Percentiles rank a stretch among this genome's conserved stretches.
Evolutionary conservation across 306 rosid species (phyloP).

Genomic region (Lathyrus aphaca): DNA sequence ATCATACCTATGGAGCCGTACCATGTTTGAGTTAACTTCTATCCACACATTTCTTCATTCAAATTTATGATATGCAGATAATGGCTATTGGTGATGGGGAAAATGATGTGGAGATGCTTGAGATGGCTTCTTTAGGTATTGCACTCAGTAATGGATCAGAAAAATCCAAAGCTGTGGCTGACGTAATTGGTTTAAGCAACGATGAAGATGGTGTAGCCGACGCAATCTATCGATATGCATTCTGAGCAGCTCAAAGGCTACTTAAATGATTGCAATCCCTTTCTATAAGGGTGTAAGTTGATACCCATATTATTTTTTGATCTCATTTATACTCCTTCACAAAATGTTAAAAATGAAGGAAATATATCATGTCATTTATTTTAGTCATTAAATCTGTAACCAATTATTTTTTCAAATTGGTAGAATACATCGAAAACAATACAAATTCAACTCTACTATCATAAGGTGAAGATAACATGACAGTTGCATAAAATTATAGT

Average conservation of each 20-base stretch:
- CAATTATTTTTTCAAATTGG: not conserved
- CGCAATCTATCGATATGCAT: slow-evolving; percentile 85
- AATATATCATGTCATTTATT: slow-evolving; percentile 9
- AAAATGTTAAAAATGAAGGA: slow-evolving; percentile 30
- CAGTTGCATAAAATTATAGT: not conserved
- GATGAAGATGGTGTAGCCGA: slow-evolving; percentile 95
- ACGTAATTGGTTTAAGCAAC: slow-evolving; percentile 76
- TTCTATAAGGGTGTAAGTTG: slow-evolving; percentile 20
- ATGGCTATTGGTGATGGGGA: slow-evolving; percentile 99
- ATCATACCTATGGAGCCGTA: slow-evolving; percentile 6
- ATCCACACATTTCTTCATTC: slow-evolving; percentile 2
- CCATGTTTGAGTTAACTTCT: slow-evolving; percentile 24
- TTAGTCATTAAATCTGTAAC: slow-evolving; percentile 28
- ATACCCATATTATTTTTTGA: slow-evolving; percentile 28
- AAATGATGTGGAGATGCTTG: slow-evolving; percentile 91
- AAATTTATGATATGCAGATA: slow-evolving; percentile 50
- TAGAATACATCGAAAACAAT: no score
- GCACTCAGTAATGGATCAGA: slow-evolving; percentile 87
- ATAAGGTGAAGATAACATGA: not conserved
- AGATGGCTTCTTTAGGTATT: slow-evolving; percentile 83
- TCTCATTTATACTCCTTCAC: slow-evolving; percentile 15
- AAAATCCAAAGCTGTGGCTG: slow-evolving; percentile 83
- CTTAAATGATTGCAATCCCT: slow-evolving; percentile 25
- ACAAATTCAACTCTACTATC: no score
- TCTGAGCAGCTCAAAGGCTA: slow-evolving; percentile 50